These are phyloP conservation scores for Scenedesmus sp. DNA, from an alignment of 163 green algal species.

Conservation along the genomic window DNA sequence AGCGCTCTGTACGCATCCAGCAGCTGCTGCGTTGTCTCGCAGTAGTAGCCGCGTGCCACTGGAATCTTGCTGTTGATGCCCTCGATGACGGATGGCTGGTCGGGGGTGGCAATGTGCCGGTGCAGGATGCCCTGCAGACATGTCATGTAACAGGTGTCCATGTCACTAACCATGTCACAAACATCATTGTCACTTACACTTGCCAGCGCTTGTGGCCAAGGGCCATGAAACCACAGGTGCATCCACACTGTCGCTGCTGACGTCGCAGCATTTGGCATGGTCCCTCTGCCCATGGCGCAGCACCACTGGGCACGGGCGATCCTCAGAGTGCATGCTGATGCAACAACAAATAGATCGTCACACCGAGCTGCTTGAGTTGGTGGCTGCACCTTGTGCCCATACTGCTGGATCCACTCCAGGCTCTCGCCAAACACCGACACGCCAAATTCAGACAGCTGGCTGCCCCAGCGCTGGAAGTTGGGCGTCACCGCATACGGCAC, in stretches of 20 bases:
- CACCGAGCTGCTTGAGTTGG: too few relatives aligned
- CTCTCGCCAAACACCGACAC: slow-evolving; percentile 41
- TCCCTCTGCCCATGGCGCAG: too few relatives aligned
- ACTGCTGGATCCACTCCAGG: slow-evolving; percentile 46
- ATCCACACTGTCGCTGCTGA: too few relatives aligned
- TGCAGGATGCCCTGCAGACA: slow-evolving; percentile 37
- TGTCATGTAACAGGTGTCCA: background rate
- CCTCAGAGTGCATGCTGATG: too few relatives aligned
- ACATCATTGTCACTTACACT: too few relatives aligned
- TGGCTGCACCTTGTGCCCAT: slow-evolving; percentile 38
- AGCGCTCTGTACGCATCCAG: slow-evolving; percentile 21
- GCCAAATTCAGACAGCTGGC: slow-evolving; percentile 26
- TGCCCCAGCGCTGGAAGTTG: slow-evolving; percentile 37
- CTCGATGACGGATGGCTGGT: slow-evolving; percentile 31
- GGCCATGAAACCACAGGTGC: too few relatives aligned
- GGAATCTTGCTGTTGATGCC: slow-evolving; percentile 33
- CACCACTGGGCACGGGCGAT: too few relatives aligned
- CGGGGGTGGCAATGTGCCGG: background rate
- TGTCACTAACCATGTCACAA: background rate
- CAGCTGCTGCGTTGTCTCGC: slow-evolving; percentile 28
- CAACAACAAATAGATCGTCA: too few relatives aligned
- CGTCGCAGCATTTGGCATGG: too few relatives aligned
- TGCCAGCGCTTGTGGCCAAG: too few relatives aligned
- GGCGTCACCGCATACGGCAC: slow-evolving; percentile 43
- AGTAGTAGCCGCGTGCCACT: slow-evolving; percentile 27